phyloP scores from a whole-genome alignment of 768 basidiomycete genomes.

The Gyrodon lividus region DNA sequence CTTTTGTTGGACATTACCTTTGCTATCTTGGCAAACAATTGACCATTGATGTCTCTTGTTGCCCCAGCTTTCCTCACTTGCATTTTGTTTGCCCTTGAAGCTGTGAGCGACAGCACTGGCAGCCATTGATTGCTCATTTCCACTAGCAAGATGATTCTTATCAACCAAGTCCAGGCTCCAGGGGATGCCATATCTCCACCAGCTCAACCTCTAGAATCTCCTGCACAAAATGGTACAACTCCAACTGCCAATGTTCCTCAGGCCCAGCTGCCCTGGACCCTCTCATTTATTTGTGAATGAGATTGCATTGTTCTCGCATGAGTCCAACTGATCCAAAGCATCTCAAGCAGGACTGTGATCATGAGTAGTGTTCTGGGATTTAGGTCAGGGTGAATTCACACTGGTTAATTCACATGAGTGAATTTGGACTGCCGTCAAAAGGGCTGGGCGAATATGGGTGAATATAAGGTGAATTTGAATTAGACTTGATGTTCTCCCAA shows the following conservation, averaged over 20 bases:
- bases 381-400: too few relatives aligned
- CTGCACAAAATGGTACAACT: constrained; percentile 4
- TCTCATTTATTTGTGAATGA: too few relatives aligned
- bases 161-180: constrained; percentile 81
- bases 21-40: constrained; percentile 79
- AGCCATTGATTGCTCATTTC: background rate
- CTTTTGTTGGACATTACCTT: constrained; percentile 89
- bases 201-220: constrained; percentile 14
- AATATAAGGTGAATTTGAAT: too few relatives aligned
- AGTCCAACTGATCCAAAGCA: too few relatives aligned
- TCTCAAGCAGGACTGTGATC: too few relatives aligned
- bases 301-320: too few relatives aligned
- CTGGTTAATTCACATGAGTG: too few relatives aligned
- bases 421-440: too few relatives aligned
- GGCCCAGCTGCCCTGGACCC: constrained; percentile 19
- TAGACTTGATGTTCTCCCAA: too few relatives aligned
- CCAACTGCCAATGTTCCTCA: constrained; percentile 8
- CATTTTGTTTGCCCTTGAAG: constrained; percentile 77
- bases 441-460: too few relatives aligned
- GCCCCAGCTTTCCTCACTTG: constrained; percentile 85
- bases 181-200: constrained; percentile 49
- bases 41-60: constrained; percentile 75
- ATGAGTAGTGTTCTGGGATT: too few relatives aligned
- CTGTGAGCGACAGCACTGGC: constrained; percentile 47
- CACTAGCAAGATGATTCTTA: constrained; percentile 76